Base-by-base conservation (phyloP, 2,329 filamentous ascomycete species). In the Tolypocladium cylindrosporum region DNA sequence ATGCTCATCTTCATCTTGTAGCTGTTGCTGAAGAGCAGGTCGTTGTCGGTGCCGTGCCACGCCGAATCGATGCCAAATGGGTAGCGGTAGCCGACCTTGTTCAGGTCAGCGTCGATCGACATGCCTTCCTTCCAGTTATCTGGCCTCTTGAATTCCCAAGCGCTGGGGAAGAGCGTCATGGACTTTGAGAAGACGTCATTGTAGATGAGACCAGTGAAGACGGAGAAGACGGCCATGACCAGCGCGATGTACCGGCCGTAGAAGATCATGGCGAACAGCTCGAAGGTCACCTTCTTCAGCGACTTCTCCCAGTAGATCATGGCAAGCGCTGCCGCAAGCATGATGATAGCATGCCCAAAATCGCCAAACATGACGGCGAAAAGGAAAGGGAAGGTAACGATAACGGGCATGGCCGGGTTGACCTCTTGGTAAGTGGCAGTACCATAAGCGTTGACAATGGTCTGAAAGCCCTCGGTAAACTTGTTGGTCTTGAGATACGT, bases 1-100 rank as follows among this genome's bases (percentile, higher is more conserved):
- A 99, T 97, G 78, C 90, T 95, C 76, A 99, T 89, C 81, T 99
- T 99, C 94, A 99, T 99, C 86, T 99, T 99, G 83, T 94, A 95
- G 75, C 90, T 95, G 87, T 99, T 99, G 72, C 85, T 89, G 77
- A 99, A 99, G 55, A 99, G 83, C 24, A 99, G 81, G 61, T 95
- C 89, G 68, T 99, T 99, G 68, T 97, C 93, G 14, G 91, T 89
- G 60, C 89, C 91, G 72, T 99, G 95, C 94, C 94, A 99, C 69
- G 88, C 89, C 86, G 88, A 96, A 71, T 99, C 94, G 60, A 99
- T 77, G 65, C 94, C 94, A 69, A 99, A 96, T 19, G 95, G 93
- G 72, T 97, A 99, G 55, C 91, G 88, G 75, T 97, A 92, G 59
- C 82, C 82, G 54, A 84, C 77, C 43, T 74, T 72, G 66, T 86